These are phyloP conservation scores for Nepenthes mirabilis DNA, from an alignment of 148 eudicot genomes.

Conservation along the genomic window DNA sequence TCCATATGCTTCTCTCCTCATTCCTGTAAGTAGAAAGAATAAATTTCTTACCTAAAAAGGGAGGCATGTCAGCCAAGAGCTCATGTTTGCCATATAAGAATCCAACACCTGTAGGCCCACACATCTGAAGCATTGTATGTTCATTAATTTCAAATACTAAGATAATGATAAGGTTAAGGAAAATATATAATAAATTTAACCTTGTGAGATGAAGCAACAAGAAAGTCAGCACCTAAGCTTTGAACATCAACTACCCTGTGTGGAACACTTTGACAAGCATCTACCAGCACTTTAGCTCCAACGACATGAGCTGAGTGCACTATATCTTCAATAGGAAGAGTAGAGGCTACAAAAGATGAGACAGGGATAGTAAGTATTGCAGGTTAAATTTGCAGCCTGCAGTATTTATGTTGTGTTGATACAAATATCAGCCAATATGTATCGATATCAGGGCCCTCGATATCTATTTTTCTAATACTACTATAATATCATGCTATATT, in stretches of 20 bases:
- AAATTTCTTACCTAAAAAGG: constrained; percentile 62
- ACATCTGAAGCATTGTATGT: constrained; percentile 94
- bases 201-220: constrained; percentile 99
- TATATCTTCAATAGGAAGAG: constrained; percentile 71
- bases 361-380: background rate
- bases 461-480: too few species aligned
- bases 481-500: too few species aligned
- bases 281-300: constrained; percentile 88
- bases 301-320: constrained; percentile 75
- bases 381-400: too few species aligned
- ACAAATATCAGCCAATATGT: too few species aligned
- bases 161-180: constrained; percentile 8
- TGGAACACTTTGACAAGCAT: constrained; percentile 99
- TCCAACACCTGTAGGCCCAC: constrained; percentile 99
- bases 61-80: constrained; percentile 79
- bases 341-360: constrained; percentile 43
- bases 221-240: constrained; percentile 80
- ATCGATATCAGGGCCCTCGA: too few species aligned
- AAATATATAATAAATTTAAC: constrained; percentile 28
- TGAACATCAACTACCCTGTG: constrained; percentile 96
- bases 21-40: background rate
- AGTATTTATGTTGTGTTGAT: too few species aligned
- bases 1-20: too few species aligned
- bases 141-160: constrained; percentile 21
- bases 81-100: constrained; percentile 84